Evolutionary conservation across 1,284 basidiomycete genomes (phyloP), one percentile per base, ranked within the genome.

Genomic region (Rhodofomes roseus): DNA sequence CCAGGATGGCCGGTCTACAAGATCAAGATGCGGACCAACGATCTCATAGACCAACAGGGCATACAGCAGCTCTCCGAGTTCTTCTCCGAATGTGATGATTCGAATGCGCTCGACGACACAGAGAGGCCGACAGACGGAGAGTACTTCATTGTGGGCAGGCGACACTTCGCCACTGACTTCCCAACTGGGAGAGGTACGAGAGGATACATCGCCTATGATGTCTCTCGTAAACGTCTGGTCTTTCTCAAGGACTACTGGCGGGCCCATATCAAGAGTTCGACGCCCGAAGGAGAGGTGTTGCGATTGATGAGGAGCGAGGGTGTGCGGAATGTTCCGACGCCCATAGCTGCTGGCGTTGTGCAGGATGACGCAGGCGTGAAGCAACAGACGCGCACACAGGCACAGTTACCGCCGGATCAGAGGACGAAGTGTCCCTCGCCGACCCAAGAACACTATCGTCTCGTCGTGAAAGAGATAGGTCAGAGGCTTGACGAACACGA

Each of bases 391-490:
- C 23, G 6, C 1, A n/a, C 20, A 16, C 23, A 25, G 29, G 22
- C 9, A 16, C 29, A 23, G 18, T 12, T 23, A 20, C 7, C n/a
- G 7, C 6, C 4, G 5, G 7, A 44, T 44, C n/a, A 23, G 41
- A 9, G 4, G 8, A 44, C 41, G 20, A 25, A 1, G 14, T 8
- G 29, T 40, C 36, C 12, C 20, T 9, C 36, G 5, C 11, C 29
- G 3, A 14, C 5, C 3, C 53, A 27, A 4, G 31, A 34, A 11
- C 60, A 61, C 41, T 52, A 39, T 16, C 57, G 60, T 1, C 27
- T 61, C 6, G 57, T 61, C 23, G 31, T 61, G 18, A 48, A 39
- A 22, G 57, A 58, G 29, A 44, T 59, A 12, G 54, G 52, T 29
- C 37, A 44, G 9, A 55, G 51, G 46, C 29, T n/a, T 37, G 36